Evolutionary conservation across 257 asterid genomes (phyloP).

Genomic region (Salvia splendens): DNA sequence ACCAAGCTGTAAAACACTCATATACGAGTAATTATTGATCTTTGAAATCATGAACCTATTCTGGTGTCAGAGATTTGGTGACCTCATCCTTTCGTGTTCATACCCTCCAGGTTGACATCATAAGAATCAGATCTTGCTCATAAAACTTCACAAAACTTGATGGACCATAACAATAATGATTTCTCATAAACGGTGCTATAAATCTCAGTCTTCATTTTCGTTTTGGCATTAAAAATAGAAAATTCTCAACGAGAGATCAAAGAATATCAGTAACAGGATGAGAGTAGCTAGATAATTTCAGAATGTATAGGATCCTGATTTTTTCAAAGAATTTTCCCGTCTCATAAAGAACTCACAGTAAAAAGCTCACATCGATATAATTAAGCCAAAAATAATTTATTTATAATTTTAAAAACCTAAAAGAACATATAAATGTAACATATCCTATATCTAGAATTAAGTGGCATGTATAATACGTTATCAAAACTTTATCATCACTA

Average conservation of each 20-base stretch:
- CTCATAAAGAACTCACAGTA: constrained; percentile 68
- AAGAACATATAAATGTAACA: not conserved
- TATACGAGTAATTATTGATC: constrained; percentile 12
- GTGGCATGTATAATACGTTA: not conserved
- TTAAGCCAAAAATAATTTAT: constrained; percentile 14
- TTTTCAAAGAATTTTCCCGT: constrained; percentile 73
- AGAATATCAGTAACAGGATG: constrained; percentile 37
- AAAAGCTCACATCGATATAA: constrained; percentile 25
- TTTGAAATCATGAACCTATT: constrained; percentile 42
- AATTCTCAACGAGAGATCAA: too few relatives aligned
- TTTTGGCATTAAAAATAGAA: too few relatives aligned
- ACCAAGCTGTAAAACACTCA: not conserved
- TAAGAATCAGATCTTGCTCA: constrained; percentile 62
- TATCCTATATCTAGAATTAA: not conserved
- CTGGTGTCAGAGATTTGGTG: constrained; percentile 55
- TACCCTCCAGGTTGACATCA: constrained; percentile 69
- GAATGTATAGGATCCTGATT: constrained; percentile 71
- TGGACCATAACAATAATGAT: too few relatives aligned
- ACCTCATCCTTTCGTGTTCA: constrained; percentile 74
- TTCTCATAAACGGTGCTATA: too few relatives aligned
- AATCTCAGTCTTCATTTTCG: too few relatives aligned
- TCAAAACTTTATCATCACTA: constrained; percentile 10
- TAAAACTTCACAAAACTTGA: too few relatives aligned
- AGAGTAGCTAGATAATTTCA: constrained; percentile 62
- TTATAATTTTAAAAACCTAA: too few relatives aligned